A percentile compares a stretch with the other conserved stretches of the same genome.
phyloP scores from a whole-genome alignment of 495 filamentous ascomycete species.

The Aspergillus taichungensis region DNA sequence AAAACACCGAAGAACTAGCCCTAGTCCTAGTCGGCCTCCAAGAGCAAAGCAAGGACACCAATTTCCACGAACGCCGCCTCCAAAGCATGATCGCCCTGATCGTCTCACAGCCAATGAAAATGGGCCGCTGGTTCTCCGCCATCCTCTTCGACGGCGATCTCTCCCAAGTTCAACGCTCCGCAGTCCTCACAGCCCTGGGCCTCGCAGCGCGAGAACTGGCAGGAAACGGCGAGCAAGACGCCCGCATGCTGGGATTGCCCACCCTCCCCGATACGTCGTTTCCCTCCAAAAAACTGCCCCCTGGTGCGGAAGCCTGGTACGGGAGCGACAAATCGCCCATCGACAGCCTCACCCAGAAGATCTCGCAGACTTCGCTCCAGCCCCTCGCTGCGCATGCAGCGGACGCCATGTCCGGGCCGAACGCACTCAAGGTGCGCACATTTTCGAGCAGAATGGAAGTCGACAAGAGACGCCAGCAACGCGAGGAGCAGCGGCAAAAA shows the following conservation, averaged over 20 bases:
- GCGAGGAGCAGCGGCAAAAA: conserved; percentile 31
- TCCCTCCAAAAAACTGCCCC: conserved; percentile 64
- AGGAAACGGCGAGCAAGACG: conserved; percentile 61
- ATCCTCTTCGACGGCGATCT: conserved; percentile 90
- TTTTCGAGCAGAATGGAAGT: conserved; percentile 66
- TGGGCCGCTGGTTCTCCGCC: conserved; percentile 76
- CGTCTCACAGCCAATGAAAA: conserved; percentile 61
- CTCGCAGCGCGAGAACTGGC: conserved; percentile 82
- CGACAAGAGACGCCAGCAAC: conserved; percentile 50
- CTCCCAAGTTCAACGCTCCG: conserved; percentile 71
- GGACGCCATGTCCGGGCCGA: conserved; percentile 67
- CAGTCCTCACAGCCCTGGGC: conserved; percentile 72
- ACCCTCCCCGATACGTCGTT: conserved; percentile 43
- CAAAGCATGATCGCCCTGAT: conserved; percentile 81
- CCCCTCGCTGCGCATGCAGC: conserved; percentile 62
- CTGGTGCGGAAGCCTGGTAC: conserved; percentile 44
- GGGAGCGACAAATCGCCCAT: conserved; percentile 43
- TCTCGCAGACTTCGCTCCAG: conserved; percentile 63
- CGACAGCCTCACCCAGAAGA: conserved; percentile 46
- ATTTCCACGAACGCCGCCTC: conserved; percentile 65
- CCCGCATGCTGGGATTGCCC: conserved; percentile 30
- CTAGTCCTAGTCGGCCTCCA: conserved; percentile 66
- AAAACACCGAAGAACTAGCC: conserved; percentile 76
- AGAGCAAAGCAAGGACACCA: conserved; percentile 51
- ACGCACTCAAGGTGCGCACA: conserved; percentile 74